Evolutionary conservation across 208 protist genomes (phyloP).

Genomic region (Strigomonas culicis): DNA sequence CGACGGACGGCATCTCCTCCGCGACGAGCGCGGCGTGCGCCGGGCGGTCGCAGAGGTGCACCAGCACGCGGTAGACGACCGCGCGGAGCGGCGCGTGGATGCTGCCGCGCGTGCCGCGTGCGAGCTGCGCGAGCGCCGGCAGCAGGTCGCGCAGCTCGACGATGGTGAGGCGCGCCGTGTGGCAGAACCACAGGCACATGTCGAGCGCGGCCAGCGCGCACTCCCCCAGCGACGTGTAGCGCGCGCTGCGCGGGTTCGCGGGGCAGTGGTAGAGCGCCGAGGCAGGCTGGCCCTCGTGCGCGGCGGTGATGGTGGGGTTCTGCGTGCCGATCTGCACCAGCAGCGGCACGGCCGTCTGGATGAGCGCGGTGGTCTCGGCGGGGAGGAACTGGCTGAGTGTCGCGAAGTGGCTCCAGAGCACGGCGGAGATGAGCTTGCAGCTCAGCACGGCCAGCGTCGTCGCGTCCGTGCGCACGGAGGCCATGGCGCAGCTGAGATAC

Average conservation of each 20-base stretch:
- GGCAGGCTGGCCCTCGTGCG: slow-evolving; percentile 29
- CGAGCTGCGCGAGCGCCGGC: slow-evolving; percentile 34
- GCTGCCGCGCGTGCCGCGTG: slow-evolving; percentile 47
- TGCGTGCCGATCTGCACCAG: slow-evolving; percentile 50
- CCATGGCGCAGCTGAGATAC: slow-evolving; percentile 60
- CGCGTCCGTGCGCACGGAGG: slow-evolving; percentile 36
- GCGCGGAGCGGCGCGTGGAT: slow-evolving; percentile 62
- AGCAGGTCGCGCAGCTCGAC: slow-evolving; percentile 44
- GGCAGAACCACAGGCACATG: slow-evolving; percentile 37
- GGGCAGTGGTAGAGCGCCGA: slow-evolving; percentile 62
- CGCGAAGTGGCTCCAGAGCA: slow-evolving; percentile 31
- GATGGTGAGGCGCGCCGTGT: slow-evolving; percentile 17
- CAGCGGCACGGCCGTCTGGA: slow-evolving; percentile 41
- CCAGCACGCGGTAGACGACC: slow-evolving; percentile 47
- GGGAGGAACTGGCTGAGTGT: slow-evolving; percentile 11
- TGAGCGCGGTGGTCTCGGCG: slow-evolving; percentile 19
- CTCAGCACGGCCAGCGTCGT: slow-evolving; percentile 48
- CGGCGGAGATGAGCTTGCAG: slow-evolving; percentile 57
- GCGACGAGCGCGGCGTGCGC: slow-evolving; percentile 36
- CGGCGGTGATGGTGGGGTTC: slow-evolving; percentile 64
- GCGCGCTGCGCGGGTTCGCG: slow-evolving; percentile 35
- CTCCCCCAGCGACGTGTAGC: slow-evolving; percentile 79
- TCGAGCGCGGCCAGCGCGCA: slow-evolving; percentile 60
- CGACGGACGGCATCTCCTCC: slow-evolving; percentile 57
- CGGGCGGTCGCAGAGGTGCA: slow-evolving; percentile 31